Evolutionary conservation across 164 flowering plant genomes (phyloP).

Genomic region (Tetrastigma voinierianum): DNA sequence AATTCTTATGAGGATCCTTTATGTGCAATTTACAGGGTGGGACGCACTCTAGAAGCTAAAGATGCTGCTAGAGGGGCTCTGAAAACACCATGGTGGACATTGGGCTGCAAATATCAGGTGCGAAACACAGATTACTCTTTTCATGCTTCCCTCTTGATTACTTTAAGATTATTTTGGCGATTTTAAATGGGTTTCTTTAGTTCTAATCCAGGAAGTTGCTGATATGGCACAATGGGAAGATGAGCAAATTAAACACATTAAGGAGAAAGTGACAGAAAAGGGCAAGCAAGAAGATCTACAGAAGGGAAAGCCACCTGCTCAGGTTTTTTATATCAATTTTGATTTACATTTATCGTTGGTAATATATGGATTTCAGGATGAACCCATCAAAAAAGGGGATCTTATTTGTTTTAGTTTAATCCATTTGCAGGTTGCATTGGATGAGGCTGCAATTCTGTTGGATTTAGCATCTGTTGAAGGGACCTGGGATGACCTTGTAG

Average conservation of each 20-base stretch:
- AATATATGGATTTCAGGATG: not conserved
- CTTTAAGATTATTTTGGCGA: not conserved
- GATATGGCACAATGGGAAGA: constrained; percentile 84
- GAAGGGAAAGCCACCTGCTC: constrained; percentile 77
- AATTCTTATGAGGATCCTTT: constrained; percentile 2
- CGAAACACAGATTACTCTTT: not conserved
- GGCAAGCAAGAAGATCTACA: constrained; percentile 72
- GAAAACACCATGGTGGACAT: constrained; percentile 97
- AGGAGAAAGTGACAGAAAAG: constrained; percentile 74
- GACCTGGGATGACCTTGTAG: constrained; percentile 63
- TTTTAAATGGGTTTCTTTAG: constrained; percentile 1
- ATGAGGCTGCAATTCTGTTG: constrained; percentile 90
- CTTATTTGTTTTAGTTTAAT: not conserved
- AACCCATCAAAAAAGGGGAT: not conserved
- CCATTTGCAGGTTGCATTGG: constrained; percentile 66
- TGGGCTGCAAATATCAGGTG: constrained; percentile 84
- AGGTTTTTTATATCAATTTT: constrained; percentile 46
- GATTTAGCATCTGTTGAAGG: constrained; percentile 90
- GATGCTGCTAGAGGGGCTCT: constrained; percentile 92
- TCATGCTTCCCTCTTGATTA: not conserved
- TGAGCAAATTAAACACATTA: constrained; percentile 78
- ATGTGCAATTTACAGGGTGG: constrained; percentile 54
- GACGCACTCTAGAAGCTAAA: constrained; percentile 76
- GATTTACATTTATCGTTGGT: not conserved
- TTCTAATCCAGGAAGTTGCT: constrained; percentile 69